A percentile compares a stretch with the other conserved stretches of the same genome.
Evolutionary conservation across 768 basidiomycete genomes (phyloP).

Genomic region (Boletus vinaceobasis): DNA sequence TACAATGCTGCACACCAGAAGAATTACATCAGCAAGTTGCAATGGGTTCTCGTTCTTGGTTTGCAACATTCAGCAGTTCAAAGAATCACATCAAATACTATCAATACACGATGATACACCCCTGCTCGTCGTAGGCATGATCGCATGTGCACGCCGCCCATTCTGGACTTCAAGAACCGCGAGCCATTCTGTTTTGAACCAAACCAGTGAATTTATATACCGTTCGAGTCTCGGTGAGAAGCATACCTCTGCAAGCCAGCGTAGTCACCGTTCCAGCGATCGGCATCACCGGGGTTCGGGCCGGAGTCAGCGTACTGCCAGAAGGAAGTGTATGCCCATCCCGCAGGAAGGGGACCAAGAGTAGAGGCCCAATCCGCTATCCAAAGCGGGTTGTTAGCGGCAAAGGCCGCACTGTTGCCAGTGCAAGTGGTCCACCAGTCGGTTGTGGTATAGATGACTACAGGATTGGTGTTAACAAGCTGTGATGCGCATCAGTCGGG

Average conservation of each 20-base stretch:
- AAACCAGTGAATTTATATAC: background rate
- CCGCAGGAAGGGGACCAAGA: constrained; percentile 55
- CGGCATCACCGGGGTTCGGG: constrained; percentile 54
- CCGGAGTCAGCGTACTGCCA: constrained; percentile 61
- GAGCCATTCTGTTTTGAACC: constrained; percentile 18
- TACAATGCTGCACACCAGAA: too few species aligned
- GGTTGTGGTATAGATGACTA: constrained; percentile 62
- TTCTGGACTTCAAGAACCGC: constrained; percentile 2
- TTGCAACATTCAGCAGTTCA: too few species aligned
- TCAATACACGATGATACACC: too few species aligned
- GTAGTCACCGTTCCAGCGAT: constrained; percentile 53
- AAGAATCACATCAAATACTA: too few species aligned
- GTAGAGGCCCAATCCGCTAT: constrained; percentile 51
- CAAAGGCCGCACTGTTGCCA: constrained; percentile 52
- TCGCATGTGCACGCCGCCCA: background rate
- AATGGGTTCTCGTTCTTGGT: too few species aligned
- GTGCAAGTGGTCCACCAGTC: constrained; percentile 71
- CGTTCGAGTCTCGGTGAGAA: background rate
- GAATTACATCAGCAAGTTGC: too few species aligned
- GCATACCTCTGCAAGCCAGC: constrained; percentile 40
- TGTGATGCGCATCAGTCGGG: background rate
- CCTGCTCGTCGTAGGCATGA: too few species aligned
- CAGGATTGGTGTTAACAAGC: background rate
- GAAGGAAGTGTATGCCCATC: constrained; percentile 55
- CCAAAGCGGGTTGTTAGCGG: constrained; percentile 54